Evolutionary conservation across 23 red algal genomes (phyloP).

Genomic region (Rhodosorus marinus): DNA sequence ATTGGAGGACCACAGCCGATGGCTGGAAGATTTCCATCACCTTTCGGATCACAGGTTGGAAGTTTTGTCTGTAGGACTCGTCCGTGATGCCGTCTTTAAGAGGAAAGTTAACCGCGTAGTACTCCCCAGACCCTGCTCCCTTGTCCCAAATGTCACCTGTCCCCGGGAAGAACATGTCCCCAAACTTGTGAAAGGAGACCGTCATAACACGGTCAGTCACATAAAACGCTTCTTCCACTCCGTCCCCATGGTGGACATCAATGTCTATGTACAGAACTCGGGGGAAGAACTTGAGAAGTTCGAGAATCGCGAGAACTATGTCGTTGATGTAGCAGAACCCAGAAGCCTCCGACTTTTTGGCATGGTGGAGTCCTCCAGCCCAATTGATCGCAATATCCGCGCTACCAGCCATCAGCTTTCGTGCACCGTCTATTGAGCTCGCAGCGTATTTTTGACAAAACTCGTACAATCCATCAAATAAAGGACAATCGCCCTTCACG

Average conservation of each 20-base stretch:
- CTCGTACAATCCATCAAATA: slow-evolving; percentile 94
- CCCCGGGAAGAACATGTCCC: slow-evolving; percentile 93
- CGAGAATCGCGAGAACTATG: slow-evolving; percentile 89
- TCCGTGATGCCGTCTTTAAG: slow-evolving; percentile 95
- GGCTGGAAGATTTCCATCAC: slow-evolving; percentile 89
- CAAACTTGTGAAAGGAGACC: slow-evolving; percentile 96
- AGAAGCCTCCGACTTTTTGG: slow-evolving; percentile 88
- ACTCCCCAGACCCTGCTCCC: slow-evolving; percentile 68
- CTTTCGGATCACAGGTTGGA: slow-evolving; percentile 64
- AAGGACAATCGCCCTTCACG: slow-evolving; percentile 81
- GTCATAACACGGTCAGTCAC: slow-evolving; percentile 97
- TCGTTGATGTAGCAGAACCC: slow-evolving; percentile 99
- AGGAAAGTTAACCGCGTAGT: slow-evolving; percentile 95
- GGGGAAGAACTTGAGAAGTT: slow-evolving; percentile 69
- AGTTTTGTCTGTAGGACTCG: slow-evolving; percentile 53
- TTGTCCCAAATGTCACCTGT: slow-evolving; percentile 96
- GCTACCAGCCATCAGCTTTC: slow-evolving; percentile 53
- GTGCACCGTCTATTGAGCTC: slow-evolving; percentile 74
- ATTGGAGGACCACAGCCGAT: slow-evolving; percentile 84
- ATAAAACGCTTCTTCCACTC: slow-evolving; percentile 99
- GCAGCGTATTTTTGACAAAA: slow-evolving; percentile 83
- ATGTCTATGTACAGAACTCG: slow-evolving; percentile 98
- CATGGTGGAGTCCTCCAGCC: slow-evolving; percentile 93
- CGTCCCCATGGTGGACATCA: slow-evolving; percentile 98
- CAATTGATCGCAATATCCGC: slow-evolving; percentile 95